Percentiles rank a stretch among this genome's conserved stretches.
Conservation (phyloP, 1,284 basidiomycete species). For the Ceratobasidium sp. region DNA sequence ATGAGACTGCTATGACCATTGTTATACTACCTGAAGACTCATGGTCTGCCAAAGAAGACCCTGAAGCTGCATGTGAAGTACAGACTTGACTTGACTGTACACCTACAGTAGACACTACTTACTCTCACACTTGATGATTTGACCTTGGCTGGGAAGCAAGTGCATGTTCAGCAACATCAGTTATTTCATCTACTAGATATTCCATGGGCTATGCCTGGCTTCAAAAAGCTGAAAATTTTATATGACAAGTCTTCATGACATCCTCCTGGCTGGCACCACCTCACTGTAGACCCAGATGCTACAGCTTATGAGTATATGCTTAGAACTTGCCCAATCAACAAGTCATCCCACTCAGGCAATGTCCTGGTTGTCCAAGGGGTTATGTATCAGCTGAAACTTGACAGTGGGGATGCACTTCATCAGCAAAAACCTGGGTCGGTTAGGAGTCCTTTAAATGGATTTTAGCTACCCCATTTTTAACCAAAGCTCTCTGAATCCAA, state of each 20-base stretch:
- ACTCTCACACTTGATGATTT: neutral
- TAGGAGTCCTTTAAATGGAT: too few species aligned
- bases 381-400: neutral
- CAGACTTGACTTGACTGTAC: neutral
- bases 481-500: too few species aligned
- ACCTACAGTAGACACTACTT: neutral
- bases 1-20: constrained; percentile 8
- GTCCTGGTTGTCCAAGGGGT: neutral
- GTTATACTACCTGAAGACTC: constrained; percentile 7
- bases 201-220: neutral
- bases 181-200: neutral
- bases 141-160: neutral
- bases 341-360: constrained; percentile 1
- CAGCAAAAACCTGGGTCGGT: too few species aligned
- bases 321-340: neutral
- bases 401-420: neutral
- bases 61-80: neutral
- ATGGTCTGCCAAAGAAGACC: neutral
- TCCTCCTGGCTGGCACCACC: neutral
- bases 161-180: neutral
- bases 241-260: neutral
- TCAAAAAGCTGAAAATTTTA: neutral
- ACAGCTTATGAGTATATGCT: neutral
- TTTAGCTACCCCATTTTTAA: too few species aligned
- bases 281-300: neutral